Evolutionary conservation across 2,329 filamentous ascomycete genomes (phyloP).

Genomic region (Fusarium fracticaudum): DNA sequence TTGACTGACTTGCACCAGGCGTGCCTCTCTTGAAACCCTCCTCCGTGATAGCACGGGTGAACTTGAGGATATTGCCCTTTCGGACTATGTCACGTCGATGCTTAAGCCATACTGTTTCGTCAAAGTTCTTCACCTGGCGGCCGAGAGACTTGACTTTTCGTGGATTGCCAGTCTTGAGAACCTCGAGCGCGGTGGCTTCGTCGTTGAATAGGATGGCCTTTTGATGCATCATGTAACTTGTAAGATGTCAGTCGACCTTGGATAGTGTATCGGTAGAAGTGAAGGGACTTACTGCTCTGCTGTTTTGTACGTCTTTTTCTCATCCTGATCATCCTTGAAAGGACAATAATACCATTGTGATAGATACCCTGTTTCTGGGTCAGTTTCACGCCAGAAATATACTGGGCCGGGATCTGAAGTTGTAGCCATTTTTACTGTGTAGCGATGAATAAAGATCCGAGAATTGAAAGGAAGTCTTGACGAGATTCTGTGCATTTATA

Average conservation of each 20-base stretch:
- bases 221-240: conserved; percentile 64
- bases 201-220: conserved; percentile 63
- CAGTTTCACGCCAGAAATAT: conserved; percentile 61
- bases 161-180: conserved; percentile 60
- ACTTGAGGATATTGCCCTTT: conserved; percentile 68
- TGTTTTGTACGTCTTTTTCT: conserved; percentile 55
- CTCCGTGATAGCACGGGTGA: conserved; percentile 55
- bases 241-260: not conserved
- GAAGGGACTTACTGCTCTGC: conserved; percentile 58
- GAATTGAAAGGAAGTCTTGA: not conserved
- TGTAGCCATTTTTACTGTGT: conserved; percentile 8
- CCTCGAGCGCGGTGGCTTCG: conserved; percentile 52
- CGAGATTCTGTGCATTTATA: not conserved
- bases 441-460: not conserved
- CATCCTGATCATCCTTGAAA: conserved; percentile 55
- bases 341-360: conserved; percentile 68
- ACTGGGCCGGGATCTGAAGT: conserved; percentile 34
- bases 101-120: conserved; percentile 59
- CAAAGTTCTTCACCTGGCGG: conserved; percentile 63
- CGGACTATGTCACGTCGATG: conserved; percentile 65
- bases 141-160: conserved; percentile 64
- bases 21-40: conserved; percentile 41
- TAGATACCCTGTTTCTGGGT: conserved; percentile 63
- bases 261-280: not conserved
- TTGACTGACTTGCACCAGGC: conserved; percentile 23